Conservation (phyloP, 306 rosid genomes). For the Malus asiatica region DNA sequence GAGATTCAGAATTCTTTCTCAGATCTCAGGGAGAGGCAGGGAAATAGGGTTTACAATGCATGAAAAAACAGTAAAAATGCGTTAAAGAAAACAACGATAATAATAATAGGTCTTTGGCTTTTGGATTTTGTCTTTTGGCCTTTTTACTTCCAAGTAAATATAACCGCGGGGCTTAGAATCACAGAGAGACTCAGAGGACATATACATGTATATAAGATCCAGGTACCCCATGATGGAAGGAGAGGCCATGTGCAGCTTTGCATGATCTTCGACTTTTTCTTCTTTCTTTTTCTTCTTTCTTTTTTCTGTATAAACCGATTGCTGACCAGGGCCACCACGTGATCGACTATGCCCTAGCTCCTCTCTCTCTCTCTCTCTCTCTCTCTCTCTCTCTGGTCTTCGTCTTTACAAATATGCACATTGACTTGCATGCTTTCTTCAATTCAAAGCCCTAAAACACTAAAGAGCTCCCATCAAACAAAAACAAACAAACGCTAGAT, state of each 20-base stretch:
- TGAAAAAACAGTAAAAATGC: neutral
- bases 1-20: neutral
- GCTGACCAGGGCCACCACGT: slow-evolving; percentile 1
- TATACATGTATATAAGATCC: too few species aligned
- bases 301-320: neutral
- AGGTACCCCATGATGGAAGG: neutral
- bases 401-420: too few species aligned
- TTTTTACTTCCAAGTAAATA: too few species aligned
- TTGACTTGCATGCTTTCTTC: too few species aligned
- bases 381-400: neutral
- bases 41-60: neutral
- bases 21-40: neutral
- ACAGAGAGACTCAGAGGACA: too few species aligned
- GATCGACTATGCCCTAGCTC: neutral
- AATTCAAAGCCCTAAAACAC: too few species aligned
- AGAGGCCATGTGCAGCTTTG: neutral
- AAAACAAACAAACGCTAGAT: too few species aligned
- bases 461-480: too few species aligned
- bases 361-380: too few species aligned
- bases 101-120: neutral
- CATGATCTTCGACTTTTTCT: neutral
- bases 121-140: neutral
- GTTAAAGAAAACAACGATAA: neutral
- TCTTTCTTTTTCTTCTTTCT: neutral
- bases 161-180: too few species aligned